Evolutionary conservation across 306 rosid genomes (phyloP).

Genomic region (Carpinus viminea): DNA sequence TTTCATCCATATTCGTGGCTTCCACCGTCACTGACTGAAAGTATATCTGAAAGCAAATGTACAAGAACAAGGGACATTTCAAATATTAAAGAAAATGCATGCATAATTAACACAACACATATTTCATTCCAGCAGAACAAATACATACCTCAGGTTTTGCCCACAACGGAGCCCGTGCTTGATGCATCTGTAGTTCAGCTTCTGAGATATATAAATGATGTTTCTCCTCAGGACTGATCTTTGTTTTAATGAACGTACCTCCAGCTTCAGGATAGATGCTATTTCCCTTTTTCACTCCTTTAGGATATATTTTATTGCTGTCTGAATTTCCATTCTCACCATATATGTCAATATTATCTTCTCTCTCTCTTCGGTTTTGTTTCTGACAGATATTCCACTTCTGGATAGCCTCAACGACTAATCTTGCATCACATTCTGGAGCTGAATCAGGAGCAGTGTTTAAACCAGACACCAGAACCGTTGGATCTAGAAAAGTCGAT

Average conservation of each 20-base stretch:
- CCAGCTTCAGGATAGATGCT: slow-evolving; percentile 40
- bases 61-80: slow-evolving; percentile 20
- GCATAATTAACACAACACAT: slow-evolving; percentile 1
- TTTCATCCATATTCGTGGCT: slow-evolving; percentile 48
- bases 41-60: slow-evolving; percentile 59
- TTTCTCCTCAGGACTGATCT: slow-evolving; percentile 52
- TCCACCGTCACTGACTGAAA: slow-evolving; percentile 67
- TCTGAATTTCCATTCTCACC: slow-evolving; percentile 80
- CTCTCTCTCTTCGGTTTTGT: slow-evolving; percentile 63
- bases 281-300: slow-evolving; percentile 48
- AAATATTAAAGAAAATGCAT: slow-evolving; percentile 19
- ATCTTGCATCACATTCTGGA: slow-evolving; percentile 61
- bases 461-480: slow-evolving; percentile 43
- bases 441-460: slow-evolving; percentile 51
- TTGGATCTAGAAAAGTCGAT: slow-evolving; percentile 46
- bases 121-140: slow-evolving; percentile 11
- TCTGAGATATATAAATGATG: slow-evolving; percentile 86
- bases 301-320: slow-evolving; percentile 59
- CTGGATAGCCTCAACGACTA: slow-evolving; percentile 81
- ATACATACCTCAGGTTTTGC: slow-evolving; percentile 75
- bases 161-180: slow-evolving; percentile 66
- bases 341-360: slow-evolving; percentile 77
- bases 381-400: slow-evolving; percentile 93
- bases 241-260: slow-evolving; percentile 43
- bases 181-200: slow-evolving; percentile 95